Percentiles rank a stretch among this genome's conserved stretches.
These are phyloP conservation scores for Endogone sp. DNA, from an alignment of 192 early-diverging fungal species.

Conservation along the genomic window DNA sequence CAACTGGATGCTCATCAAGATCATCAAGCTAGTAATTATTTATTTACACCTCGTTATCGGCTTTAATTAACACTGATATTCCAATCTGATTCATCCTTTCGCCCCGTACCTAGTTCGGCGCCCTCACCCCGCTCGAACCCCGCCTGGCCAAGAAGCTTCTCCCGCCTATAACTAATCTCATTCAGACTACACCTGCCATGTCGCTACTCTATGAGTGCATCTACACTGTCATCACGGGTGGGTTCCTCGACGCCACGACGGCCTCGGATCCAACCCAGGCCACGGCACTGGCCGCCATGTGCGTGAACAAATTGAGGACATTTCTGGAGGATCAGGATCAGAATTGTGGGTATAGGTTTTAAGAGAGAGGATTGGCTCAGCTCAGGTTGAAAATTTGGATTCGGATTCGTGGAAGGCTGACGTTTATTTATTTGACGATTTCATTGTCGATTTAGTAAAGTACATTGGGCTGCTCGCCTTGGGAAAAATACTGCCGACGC, in stretches of 20 bases:
- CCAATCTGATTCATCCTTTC: background rate
- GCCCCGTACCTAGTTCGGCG: constrained; percentile 64
- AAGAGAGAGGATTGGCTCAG: no score
- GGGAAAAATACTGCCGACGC: constrained; percentile 75
- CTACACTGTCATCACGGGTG: constrained; percentile 86
- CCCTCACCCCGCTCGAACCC: constrained; percentile 89
- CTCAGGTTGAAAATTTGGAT: background rate
- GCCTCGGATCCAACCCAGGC: constrained; percentile 36
- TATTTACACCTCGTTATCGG: background rate
- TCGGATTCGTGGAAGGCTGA: background rate
- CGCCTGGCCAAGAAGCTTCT: constrained; percentile 87
- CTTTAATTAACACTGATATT: background rate
- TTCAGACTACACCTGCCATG: constrained; percentile 90
- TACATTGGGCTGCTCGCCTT: constrained; percentile 90
- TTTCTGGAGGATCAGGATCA: constrained; percentile 89
- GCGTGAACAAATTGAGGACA: constrained; percentile 72
- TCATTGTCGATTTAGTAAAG: constrained; percentile 54
- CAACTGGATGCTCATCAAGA: constrained; percentile 99
- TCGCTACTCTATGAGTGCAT: constrained; percentile 98
- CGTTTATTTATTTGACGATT: background rate
- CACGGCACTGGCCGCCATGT: constrained; percentile 71
- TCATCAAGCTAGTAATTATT: constrained; percentile 84
- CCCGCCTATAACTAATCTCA: constrained; percentile 75
- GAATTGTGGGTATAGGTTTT: constrained; percentile 61
- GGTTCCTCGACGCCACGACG: constrained; percentile 68